Conservation (phyloP, 257 asterid species). For the Eustoma russellianum region DNA sequence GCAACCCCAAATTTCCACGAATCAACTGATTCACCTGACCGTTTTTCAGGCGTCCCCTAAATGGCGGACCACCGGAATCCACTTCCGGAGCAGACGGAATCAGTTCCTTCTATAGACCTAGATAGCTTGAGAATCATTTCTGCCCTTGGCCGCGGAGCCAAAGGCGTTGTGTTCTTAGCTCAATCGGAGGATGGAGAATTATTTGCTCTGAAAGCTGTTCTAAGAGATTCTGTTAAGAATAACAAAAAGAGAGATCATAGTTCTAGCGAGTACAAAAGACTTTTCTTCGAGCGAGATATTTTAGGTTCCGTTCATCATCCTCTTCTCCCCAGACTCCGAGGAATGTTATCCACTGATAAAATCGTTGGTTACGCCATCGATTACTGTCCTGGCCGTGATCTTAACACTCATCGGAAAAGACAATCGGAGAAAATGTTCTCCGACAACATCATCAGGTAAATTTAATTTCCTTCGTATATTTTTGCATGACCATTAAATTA, state of each 20-base stretch:
- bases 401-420: slow-evolving; percentile 50
- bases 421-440: slow-evolving; percentile 94
- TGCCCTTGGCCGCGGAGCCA: slow-evolving; percentile 92
- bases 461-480: not conserved
- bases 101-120: slow-evolving; percentile 25
- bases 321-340: slow-evolving; percentile 74
- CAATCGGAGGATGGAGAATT: slow-evolving; percentile 36
- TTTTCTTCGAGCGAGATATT: slow-evolving; percentile 57
- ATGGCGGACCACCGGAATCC: slow-evolving; percentile 17
- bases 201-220: slow-evolving; percentile 70
- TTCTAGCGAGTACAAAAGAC: slow-evolving; percentile 34
- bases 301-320: slow-evolving; percentile 55
- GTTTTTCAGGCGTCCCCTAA: slow-evolving; percentile 16
- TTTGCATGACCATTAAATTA: not conserved
- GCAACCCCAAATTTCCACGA: not conserved
- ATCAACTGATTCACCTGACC: not conserved
- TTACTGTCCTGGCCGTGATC: slow-evolving; percentile 92
- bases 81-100: slow-evolving; percentile 2
- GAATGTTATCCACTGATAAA: slow-evolving; percentile 55
- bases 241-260: slow-evolving; percentile 9
- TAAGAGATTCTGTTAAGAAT: slow-evolving; percentile 52
- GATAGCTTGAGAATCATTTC: slow-evolving; percentile 44
- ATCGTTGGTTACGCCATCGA: slow-evolving; percentile 83
- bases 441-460: slow-evolving; percentile 77
- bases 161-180: slow-evolving; percentile 82